phyloP scores from a whole-genome alignment of 179 eudicot genomes.

The Camellia oleifera region DNA sequence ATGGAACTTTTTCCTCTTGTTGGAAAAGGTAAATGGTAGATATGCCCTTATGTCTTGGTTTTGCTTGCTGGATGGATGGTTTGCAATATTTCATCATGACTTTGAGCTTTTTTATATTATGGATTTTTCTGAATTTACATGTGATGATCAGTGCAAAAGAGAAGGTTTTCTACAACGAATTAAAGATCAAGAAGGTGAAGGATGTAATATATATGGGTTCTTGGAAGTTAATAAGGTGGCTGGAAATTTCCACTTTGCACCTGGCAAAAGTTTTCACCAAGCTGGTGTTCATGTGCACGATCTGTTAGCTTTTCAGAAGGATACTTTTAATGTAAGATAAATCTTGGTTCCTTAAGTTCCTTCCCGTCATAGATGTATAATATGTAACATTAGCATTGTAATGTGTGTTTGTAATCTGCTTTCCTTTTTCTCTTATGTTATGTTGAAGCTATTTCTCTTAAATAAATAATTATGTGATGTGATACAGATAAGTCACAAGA shows the following conservation, averaged over 20 bases:
- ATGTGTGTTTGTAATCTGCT: background rate
- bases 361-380: background rate
- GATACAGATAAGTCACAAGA: constrained; percentile 85
- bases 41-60: background rate
- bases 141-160: constrained; percentile 68
- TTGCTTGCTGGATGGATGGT: background rate
- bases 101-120: background rate
- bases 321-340: constrained; percentile 68
- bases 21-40: too few species aligned
- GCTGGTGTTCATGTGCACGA: constrained; percentile 54
- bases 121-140: background rate
- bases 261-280: constrained; percentile 89
- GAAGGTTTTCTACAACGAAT: constrained; percentile 86
- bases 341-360: background rate
- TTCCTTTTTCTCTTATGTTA: background rate
- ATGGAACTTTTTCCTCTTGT: too few species aligned
- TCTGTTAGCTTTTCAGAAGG: constrained; percentile 59
- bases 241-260: constrained; percentile 91
- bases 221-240: constrained; percentile 93
- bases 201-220: constrained; percentile 87
- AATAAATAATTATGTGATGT: background rate
- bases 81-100: constrained; percentile 10
- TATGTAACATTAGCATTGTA: background rate
- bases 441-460: background rate
- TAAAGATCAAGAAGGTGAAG: constrained; percentile 93